Conservation (phyloP, 129 eudicot species). For the Apium graveolens region DNA sequence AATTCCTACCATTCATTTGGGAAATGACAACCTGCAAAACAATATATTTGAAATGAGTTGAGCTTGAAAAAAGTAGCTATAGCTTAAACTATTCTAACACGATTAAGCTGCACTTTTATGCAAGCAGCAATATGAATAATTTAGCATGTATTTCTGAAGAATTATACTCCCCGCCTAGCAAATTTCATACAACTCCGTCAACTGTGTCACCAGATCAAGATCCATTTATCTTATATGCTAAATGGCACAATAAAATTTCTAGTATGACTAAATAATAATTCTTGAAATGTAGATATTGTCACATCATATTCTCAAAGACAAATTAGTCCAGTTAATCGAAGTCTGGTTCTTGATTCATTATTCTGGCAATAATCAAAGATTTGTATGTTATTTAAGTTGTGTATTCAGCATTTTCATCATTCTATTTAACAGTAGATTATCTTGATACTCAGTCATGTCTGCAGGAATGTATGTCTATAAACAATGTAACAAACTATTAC, state of each 20-base stretch:
- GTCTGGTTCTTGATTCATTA: not conserved
- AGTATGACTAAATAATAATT: not conserved
- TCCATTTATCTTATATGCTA: not conserved
- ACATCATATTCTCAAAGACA: not conserved
- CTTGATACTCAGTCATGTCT: not conserved
- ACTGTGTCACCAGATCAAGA: not conserved
- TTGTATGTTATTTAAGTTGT: not conserved
- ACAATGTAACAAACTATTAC: not conserved
- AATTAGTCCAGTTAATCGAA: not conserved
- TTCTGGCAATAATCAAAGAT: not conserved
- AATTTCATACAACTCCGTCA: not conserved
- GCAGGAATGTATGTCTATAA: not conserved
- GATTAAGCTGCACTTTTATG: not conserved
- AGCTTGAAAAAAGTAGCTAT: not conserved
- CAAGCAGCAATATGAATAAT: not conserved
- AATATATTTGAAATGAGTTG: slow-evolving; percentile 2
- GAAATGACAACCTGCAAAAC: slow-evolving; percentile 73
- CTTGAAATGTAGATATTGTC: not conserved
- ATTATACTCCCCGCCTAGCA: not conserved
- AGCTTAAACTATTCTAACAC: not conserved
- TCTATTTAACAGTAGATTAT: not conserved
- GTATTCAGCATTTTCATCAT: not conserved
- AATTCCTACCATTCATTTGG: slow-evolving; percentile 93
- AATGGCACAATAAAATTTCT: not conserved
- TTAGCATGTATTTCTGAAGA: not conserved